Evolutionary conservation across 1,284 basidiomycete species (phyloP).

Genomic region (Heterobasidion annosum): DNA sequence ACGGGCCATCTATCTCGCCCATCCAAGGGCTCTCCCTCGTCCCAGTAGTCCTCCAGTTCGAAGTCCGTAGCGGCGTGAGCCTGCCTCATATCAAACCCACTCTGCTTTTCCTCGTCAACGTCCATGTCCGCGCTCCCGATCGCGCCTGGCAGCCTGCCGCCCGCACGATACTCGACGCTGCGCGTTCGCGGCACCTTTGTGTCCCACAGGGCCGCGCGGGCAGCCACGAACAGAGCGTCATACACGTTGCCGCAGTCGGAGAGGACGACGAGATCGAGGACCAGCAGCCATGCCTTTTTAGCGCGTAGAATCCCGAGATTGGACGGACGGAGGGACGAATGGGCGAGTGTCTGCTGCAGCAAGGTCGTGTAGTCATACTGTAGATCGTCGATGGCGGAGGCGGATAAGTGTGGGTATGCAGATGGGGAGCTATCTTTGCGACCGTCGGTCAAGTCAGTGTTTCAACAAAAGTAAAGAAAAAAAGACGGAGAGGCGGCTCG

Average conservation of each 20-base stretch:
- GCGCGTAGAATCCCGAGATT: constrained; percentile 55
- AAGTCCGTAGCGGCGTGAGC: constrained; percentile 56
- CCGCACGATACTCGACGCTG: constrained; percentile 44
- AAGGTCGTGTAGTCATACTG: constrained; percentile 58
- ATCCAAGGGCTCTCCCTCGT: constrained; percentile 61
- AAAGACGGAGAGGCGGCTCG: neutral
- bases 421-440: constrained; percentile 58
- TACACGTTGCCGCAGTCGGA: constrained; percentile 64
- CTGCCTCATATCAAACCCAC: constrained; percentile 50
- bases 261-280: constrained; percentile 62
- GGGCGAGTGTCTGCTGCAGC: constrained; percentile 49
- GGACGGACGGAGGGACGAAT: constrained; percentile 49
- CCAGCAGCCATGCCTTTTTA: constrained; percentile 61
- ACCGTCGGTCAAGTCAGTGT: constrained; percentile 15
- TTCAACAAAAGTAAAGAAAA: neutral
- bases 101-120: constrained; percentile 31
- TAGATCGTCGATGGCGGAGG: constrained; percentile 58
- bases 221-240: constrained; percentile 71
- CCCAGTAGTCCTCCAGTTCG: constrained; percentile 78
- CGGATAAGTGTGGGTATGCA: constrained; percentile 62
- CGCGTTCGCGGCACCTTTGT: constrained; percentile 69
- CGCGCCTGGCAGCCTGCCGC: constrained; percentile 13
- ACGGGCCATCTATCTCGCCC: constrained; percentile 62
- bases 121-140: constrained; percentile 37
- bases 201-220: constrained; percentile 70